A percentile compares a stretch with the other conserved stretches of the same genome.
phyloP scores from a whole-genome alignment of 1,139 yeast species.

The Yamadazyma triangularis region DNA sequence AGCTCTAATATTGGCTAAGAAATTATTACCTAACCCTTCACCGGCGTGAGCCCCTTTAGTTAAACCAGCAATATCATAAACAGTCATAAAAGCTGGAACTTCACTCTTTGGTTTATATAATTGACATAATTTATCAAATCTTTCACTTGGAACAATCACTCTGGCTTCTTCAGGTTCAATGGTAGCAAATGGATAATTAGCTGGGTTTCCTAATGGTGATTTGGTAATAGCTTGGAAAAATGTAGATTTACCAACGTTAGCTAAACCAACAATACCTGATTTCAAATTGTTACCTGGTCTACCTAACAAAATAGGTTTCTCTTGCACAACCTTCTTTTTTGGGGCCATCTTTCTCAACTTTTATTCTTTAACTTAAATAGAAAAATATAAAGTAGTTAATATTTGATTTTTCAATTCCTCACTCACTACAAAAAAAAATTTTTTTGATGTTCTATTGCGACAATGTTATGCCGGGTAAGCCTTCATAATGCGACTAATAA shows the following conservation, averaged over 20 bases:
- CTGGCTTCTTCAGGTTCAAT: constrained; percentile 69
- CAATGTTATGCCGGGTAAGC: too few relatives aligned
- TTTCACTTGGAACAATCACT: constrained; percentile 51
- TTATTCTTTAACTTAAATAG: too few relatives aligned
- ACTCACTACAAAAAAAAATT: too few relatives aligned
- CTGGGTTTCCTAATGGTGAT: constrained; percentile 66
- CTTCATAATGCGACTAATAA: too few relatives aligned
- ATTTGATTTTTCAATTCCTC: too few relatives aligned
- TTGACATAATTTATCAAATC: constrained; percentile 38
- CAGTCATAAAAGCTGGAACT: constrained; percentile 53
- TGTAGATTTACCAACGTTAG: constrained; percentile 73
- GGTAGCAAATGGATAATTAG: constrained; percentile 78
- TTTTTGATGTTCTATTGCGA: too few relatives aligned
- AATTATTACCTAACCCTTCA: constrained; percentile 97
- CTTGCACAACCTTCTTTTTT: constrained; percentile 80
- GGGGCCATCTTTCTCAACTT: constrained; percentile 90
- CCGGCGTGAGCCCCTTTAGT: constrained; percentile 97
- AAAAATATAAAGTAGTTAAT: too few relatives aligned
- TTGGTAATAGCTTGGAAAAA: constrained; percentile 69
- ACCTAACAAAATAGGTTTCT: constrained; percentile 86
- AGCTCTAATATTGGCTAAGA: constrained; percentile 95
- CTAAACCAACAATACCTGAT: constrained; percentile 95
- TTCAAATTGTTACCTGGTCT: constrained; percentile 98
- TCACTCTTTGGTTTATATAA: constrained; percentile 49
- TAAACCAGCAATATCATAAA: constrained; percentile 88